A percentile compares a stretch with the other conserved stretches of the same genome.
Evolutionary conservation across 2,329 filamentous ascomycete species (phyloP).

Genomic region (Bipolaris victoriae): DNA sequence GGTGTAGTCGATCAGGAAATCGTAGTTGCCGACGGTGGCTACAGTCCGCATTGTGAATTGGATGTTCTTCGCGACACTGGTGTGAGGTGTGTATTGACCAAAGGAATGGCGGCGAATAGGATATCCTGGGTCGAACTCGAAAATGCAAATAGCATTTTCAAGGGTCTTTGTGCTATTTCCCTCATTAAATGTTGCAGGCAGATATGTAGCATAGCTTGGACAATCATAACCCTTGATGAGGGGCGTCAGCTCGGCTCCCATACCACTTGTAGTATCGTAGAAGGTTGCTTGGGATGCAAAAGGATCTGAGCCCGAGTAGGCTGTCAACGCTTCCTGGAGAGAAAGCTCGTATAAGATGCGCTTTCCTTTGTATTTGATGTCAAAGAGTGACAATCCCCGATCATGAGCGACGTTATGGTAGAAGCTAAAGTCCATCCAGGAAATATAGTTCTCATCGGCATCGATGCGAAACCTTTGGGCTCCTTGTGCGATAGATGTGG

Average conservation of each 20-base stretch:
- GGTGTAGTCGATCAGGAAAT: slow-evolving; percentile 36
- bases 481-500: slow-evolving; percentile 55
- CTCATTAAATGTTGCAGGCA: slow-evolving; percentile 53
- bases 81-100: slow-evolving; percentile 23
- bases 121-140: slow-evolving; percentile 35
- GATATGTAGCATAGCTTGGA: slow-evolving; percentile 58
- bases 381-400: slow-evolving; percentile 57
- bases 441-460: slow-evolving; percentile 52
- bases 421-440: slow-evolving; percentile 61
- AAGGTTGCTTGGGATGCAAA: slow-evolving; percentile 55
- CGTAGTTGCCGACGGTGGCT: slow-evolving; percentile 55
- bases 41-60: slow-evolving; percentile 55
- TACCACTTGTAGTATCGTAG: slow-evolving; percentile 57
- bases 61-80: slow-evolving; percentile 43
- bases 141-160: slow-evolving; percentile 47
- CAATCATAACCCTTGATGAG: slow-evolving; percentile 61
- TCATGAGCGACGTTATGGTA: slow-evolving; percentile 59
- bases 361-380: slow-evolving; percentile 62
- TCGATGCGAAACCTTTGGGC: slow-evolving; percentile 55
- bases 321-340: slow-evolving; percentile 62
- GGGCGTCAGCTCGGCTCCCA: slow-evolving; percentile 53
- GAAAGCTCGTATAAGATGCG: slow-evolving; percentile 62
- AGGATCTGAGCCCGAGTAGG: slow-evolving; percentile 60
- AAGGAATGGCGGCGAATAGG: slow-evolving; percentile 42
- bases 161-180: slow-evolving; percentile 53